Evolutionary conservation across 2,329 filamentous ascomycete genomes (phyloP).

Genomic region (Xylaria sp.): DNA sequence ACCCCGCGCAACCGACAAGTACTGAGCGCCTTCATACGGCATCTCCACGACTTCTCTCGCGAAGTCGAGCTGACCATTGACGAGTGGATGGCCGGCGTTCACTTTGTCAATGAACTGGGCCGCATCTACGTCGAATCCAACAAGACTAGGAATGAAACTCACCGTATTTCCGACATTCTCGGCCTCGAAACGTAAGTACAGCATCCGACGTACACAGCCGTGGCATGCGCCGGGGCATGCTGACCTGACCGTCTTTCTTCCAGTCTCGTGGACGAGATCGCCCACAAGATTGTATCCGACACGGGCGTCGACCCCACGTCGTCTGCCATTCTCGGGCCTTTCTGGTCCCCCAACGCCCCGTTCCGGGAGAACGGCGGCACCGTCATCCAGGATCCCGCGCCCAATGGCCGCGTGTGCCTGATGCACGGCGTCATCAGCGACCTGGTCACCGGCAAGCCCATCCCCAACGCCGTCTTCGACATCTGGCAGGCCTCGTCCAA

Average conservation of each 20-base stretch:
- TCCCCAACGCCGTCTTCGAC: conserved; percentile 76
- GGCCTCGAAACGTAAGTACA: conserved; percentile 74
- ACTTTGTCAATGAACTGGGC: conserved; percentile 79
- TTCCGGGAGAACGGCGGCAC: conserved; percentile 74
- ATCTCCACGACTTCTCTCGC: conserved; percentile 82
- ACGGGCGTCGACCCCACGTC: conserved; percentile 74
- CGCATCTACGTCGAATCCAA: conserved; percentile 67
- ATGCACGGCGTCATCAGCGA: conserved; percentile 75
- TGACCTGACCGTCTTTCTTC: conserved; percentile 15
- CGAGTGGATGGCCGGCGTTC: conserved; percentile 80
- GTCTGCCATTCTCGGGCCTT: conserved; percentile 79
- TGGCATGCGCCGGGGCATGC: not conserved
- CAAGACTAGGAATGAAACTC: conserved; percentile 77
- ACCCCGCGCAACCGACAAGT: conserved; percentile 72
- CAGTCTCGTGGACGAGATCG: conserved; percentile 74
- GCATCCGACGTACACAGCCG: not conserved
- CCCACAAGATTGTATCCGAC: conserved; percentile 71
- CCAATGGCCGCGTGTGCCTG: conserved; percentile 68
- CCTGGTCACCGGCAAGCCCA: conserved; percentile 60
- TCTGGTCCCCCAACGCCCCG: conserved; percentile 80
- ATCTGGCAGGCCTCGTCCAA: conserved; percentile 83
- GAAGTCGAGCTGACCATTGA: conserved; percentile 81
- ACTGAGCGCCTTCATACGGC: conserved; percentile 71
- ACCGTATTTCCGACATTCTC: conserved; percentile 77
- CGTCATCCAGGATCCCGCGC: conserved; percentile 72